Base-by-base conservation (phyloP, 176 grass and related monocot genomes). In the Dactylis glomerata region DNA sequence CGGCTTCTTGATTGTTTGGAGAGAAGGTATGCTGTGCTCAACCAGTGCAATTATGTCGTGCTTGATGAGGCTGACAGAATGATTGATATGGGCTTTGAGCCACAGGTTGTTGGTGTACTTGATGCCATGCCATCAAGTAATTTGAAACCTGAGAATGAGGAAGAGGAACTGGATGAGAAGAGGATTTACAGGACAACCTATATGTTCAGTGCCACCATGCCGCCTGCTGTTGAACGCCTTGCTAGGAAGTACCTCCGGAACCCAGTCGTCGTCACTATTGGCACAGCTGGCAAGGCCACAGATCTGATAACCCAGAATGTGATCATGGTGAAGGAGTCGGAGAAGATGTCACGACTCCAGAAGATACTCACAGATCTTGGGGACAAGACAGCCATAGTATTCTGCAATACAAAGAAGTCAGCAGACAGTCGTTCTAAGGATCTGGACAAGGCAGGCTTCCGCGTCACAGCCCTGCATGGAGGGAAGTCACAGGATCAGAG, bases 11-110 rank as follows among this genome's bases (percentile, higher is more conserved):
- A 98, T 87, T 98, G 96, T 80, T 90, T 98, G 80, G 96, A 98
- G 73, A 87, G 96, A 79, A 90, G 93, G 63, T 98, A 95, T 87
- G 96, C 89, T 66, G 96, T 98, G 27, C 92, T 98, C 31, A 98
- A 98, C 57, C 96, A 98, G 76, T 98, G 96, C 72, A 98, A 98
- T 62, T 98, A 98, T 85, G 96, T 98, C 27, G 93, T 98, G 41
- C 91, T 98, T 44, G 96, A 98, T 83, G 96, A 98, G 79, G 96
- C 96, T 83, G 96, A 98, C 90, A 82, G 96, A 41, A 98, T 98
- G 96, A 98, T 98, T 88, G 96, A 98, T 75, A 98, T 98, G 96
- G 96, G 96, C 11, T 98, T 98, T 46, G 96, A 98, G 91, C 93
- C 91, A 17, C 96, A 98, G 86, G 96, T 95, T 85, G 87, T 98